These are phyloP conservation scores for Alliaria petiolata DNA, from an alignment of 345 rosid species.

Conservation along the genomic window DNA sequence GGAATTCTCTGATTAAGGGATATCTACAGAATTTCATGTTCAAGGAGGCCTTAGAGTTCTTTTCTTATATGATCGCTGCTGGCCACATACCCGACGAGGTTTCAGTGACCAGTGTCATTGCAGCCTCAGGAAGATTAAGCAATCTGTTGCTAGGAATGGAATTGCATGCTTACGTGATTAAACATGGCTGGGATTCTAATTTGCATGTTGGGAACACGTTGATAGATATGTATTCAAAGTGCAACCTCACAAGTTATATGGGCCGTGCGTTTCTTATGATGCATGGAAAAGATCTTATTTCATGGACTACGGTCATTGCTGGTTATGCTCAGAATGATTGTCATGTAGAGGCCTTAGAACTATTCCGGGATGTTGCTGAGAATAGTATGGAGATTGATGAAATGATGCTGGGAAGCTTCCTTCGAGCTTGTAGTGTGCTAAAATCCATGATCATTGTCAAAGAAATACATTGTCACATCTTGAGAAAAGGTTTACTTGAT, in stretches of 20 bases:
- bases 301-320: constrained; percentile 79
- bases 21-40: constrained; percentile 56
- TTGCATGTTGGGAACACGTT: constrained; percentile 66
- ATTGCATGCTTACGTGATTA: constrained; percentile 67
- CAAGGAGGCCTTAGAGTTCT: constrained; percentile 48
- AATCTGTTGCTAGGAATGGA: constrained; percentile 66
- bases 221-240: constrained; percentile 78
- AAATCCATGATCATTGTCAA: constrained; percentile 41
- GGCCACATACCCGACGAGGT: constrained; percentile 56
- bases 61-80: constrained; percentile 42
- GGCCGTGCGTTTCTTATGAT: constrained; percentile 50
- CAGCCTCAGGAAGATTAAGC: constrained; percentile 59
- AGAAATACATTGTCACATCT: constrained; percentile 63
- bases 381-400: constrained; percentile 46
- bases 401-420: constrained; percentile 75
- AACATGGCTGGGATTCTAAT: constrained; percentile 49
- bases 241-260: constrained; percentile 50
- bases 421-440: constrained; percentile 53
- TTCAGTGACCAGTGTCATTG: constrained; percentile 44
- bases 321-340: constrained; percentile 65
- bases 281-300: constrained; percentile 58
- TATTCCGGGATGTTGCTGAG: constrained; percentile 47
- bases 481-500: constrained; percentile 58
- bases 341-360: constrained; percentile 42
- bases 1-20: constrained; percentile 67